Evolutionary conservation across 192 early-diverging fungal species (phyloP), one percentile per base, ranked within the genome.

Genomic region (Coemansia sp.): DNA sequence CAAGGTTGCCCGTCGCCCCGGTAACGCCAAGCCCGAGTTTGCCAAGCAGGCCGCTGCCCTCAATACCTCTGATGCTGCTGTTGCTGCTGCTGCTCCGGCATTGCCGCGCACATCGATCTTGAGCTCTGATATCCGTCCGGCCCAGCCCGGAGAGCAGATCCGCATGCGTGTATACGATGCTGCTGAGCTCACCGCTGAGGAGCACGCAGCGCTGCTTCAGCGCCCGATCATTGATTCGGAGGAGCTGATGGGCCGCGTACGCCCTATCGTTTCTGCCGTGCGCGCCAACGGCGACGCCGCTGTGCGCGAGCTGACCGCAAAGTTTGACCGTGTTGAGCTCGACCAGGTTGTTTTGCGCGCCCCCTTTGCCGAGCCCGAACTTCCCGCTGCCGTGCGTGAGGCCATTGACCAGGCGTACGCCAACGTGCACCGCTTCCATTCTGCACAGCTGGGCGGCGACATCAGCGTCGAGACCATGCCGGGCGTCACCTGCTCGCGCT

Each of bases 331-430:
- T 13, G 94, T 95, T 20, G 55, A 86, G 27, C 65, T 97, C 46
- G 66, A 80, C 23, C 49, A 71, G 8, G 69, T 81, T 14, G 90
- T 96, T 2, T 70, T 96, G 36, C 80, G 82, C 14, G 88, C 93
- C 9, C 97, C 97, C 22, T 98, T 98, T 61, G 36, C 42, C 7
- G 54, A 85, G 30, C 69, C 82, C 2, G 77, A 82, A 6, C 59
- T 91, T 32, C 74, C 85, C 36, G 77, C 71, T 10, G 37, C 61
- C 20, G 92, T 92, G 37, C 78, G 82, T 20, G 47, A 58, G 18
- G 93, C 97, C 9, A 97, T 99, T 48, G 97, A 99, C 77, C 81
- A 87, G 56, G 97, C 97, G 9, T 98, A 92, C 52, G 83, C 81
- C 20, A 99, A 99, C 52, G 89, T 99, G 55, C 71, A 81, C 44